Conservation (phyloP, 768 basidiomycete genomes). For the Hemileccinum impolitum region DNA sequence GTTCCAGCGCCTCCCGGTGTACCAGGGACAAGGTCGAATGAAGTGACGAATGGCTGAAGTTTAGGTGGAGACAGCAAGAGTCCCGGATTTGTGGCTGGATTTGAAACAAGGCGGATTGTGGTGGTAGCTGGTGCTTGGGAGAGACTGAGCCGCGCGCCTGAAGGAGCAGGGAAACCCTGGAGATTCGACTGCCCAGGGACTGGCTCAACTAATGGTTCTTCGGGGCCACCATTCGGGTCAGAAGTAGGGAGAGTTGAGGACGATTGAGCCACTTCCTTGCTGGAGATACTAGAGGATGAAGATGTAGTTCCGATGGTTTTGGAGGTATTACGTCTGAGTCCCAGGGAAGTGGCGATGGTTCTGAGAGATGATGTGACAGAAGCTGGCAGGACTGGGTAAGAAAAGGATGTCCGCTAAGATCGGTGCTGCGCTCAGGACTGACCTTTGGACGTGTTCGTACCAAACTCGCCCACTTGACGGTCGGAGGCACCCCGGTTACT, state of each 20-base stretch:
- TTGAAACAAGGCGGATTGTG: slow-evolving; percentile 47
- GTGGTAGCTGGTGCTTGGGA: slow-evolving; percentile 46
- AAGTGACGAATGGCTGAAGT: slow-evolving; percentile 61
- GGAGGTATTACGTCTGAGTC: slow-evolving; percentile 51
- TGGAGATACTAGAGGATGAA: slow-evolving; percentile 31
- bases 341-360: slow-evolving; percentile 72
- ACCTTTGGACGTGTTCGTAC: slow-evolving; percentile 66
- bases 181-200: slow-evolving; percentile 59
- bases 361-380: slow-evolving; percentile 73
- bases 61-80: slow-evolving; percentile 49
- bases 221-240: slow-evolving; percentile 15
- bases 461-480: slow-evolving; percentile 63
- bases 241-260: slow-evolving; percentile 31
- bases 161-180: slow-evolving; percentile 58
- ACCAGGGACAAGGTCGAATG: slow-evolving; percentile 63
- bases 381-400: slow-evolving; percentile 33
- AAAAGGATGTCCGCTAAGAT: neutral
- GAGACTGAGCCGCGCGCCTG: slow-evolving; percentile 58
- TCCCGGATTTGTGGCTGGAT: slow-evolving; percentile 19
- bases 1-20: slow-evolving; percentile 40
- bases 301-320: slow-evolving; percentile 16
- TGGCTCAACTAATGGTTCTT: slow-evolving; percentile 37
- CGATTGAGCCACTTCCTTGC: slow-evolving; percentile 15
- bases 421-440: slow-evolving; percentile 18
- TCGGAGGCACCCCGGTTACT: slow-evolving; percentile 41